Percentiles rank a stretch among this genome's conserved stretches.
phyloP scores from a whole-genome alignment of 192 early-diverging fungal species.

The Coemansia biformis region DNA sequence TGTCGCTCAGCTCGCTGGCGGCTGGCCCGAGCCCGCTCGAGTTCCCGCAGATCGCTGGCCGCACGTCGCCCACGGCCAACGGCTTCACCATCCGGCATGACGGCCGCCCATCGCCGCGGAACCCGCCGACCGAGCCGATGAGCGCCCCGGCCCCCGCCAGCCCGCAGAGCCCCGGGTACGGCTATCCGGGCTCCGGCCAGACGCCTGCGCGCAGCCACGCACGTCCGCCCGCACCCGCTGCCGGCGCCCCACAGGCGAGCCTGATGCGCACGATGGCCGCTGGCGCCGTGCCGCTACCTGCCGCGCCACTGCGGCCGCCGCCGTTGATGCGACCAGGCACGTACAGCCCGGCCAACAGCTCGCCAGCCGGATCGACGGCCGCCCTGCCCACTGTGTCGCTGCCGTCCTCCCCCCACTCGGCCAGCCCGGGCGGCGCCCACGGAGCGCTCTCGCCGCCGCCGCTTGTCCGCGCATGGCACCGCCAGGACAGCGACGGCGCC shows the following conservation, averaged over 20 bases:
- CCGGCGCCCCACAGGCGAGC: not conserved
- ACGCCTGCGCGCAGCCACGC: no score
- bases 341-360: no score
- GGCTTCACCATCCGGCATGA: constrained; percentile 10
- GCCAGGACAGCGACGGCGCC: no score
- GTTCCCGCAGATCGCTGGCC: constrained; percentile 10
- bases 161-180: no score
- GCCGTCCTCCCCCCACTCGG: constrained; percentile 6
- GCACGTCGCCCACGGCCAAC: constrained; percentile 17
- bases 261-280: no score
- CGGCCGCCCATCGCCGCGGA: not conserved
- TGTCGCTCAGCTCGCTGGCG: constrained; percentile 23
- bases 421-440: constrained; percentile 1
- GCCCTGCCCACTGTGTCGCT: constrained; percentile 12
- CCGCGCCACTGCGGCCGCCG: no score
- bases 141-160: no score
- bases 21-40: constrained; percentile 28
- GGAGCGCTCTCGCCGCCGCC: constrained; percentile 9
- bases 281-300: no score
- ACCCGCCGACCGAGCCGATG: constrained; percentile 16
- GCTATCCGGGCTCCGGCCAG: no score
- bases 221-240: constrained; percentile 1
- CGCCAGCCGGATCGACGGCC: constrained; percentile 18
- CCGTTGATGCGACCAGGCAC: no score
- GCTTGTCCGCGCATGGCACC: constrained; percentile 6